These are phyloP conservation scores for Blastobotrys buckinghamii DNA, from an alignment of 1,139 yeast species.

Conservation along the genomic window DNA sequence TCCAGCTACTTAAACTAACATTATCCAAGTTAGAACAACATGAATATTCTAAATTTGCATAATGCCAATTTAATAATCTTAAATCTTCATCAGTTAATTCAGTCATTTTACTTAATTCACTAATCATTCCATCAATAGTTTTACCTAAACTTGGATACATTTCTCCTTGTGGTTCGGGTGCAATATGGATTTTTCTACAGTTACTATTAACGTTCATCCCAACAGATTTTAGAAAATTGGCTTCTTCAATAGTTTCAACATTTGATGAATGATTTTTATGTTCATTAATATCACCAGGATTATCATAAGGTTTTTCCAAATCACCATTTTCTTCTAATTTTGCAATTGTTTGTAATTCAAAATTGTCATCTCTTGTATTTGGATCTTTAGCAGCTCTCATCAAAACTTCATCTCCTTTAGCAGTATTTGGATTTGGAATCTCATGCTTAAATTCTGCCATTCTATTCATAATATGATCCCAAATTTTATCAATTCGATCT, in stretches of 20 bases:
- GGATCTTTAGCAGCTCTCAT: slow-evolving; percentile 36
- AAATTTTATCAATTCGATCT: slow-evolving; percentile 33
- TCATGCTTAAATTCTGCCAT: slow-evolving; percentile 34
- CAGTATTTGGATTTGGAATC: slow-evolving; percentile 32
- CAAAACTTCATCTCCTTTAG: slow-evolving; percentile 35
- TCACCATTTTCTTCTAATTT: slow-evolving; percentile 33
- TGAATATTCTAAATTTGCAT: slow-evolving; percentile 39
- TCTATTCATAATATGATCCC: slow-evolving; percentile 34
- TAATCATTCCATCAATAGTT: slow-evolving; percentile 34
- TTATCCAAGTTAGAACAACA: slow-evolving; percentile 35
- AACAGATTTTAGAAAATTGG: slow-evolving; percentile 28
- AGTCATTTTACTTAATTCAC: slow-evolving; percentile 30
- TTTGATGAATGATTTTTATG: slow-evolving; percentile 11
- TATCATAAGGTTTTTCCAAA: slow-evolving; percentile 29
- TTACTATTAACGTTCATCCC: slow-evolving; percentile 27
- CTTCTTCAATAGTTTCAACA: slow-evolving; percentile 26
- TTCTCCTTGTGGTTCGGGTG: slow-evolving; percentile 35
- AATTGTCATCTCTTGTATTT: slow-evolving; percentile 24
- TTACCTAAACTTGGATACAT: slow-evolving; percentile 35
- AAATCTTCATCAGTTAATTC: slow-evolving; percentile 34
- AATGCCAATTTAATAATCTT: slow-evolving; percentile 38
- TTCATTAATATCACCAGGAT: slow-evolving; percentile 26
- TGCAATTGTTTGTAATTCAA: slow-evolving; percentile 31
- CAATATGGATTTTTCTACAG: slow-evolving; percentile 27
- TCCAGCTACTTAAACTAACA: slow-evolving; percentile 38